phyloP scores from a whole-genome alignment of 2,329 filamentous ascomycete species.

The Akanthomyces lecanii region DNA sequence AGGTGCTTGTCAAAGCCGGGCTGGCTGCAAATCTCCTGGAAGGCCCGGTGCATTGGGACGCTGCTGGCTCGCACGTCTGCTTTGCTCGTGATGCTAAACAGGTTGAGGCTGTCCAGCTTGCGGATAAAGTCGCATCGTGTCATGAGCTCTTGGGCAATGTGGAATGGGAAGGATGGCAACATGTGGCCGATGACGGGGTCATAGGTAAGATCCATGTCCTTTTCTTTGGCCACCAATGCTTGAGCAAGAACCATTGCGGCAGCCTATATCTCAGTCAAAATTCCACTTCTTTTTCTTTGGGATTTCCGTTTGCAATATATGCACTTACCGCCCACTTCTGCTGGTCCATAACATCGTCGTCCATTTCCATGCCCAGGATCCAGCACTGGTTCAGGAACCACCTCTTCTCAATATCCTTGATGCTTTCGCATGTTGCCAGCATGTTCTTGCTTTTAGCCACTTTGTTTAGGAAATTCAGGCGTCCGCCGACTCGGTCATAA shows the following conservation, averaged over 20 bases:
- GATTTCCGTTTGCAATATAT: not conserved
- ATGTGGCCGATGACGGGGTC: slow-evolving; percentile 65
- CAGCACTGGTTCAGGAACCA: slow-evolving; percentile 75
- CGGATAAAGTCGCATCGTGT: slow-evolving; percentile 93
- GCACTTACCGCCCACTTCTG: slow-evolving; percentile 83
- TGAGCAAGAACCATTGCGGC: slow-evolving; percentile 91
- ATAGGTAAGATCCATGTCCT: slow-evolving; percentile 61
- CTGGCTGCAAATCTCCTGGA: slow-evolving; percentile 73
- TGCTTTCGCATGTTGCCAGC: slow-evolving; percentile 71
- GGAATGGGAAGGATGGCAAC: slow-evolving; percentile 75
- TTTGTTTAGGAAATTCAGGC: slow-evolving; percentile 80
- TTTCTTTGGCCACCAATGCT: slow-evolving; percentile 80
- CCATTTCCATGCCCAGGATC: slow-evolving; percentile 70
- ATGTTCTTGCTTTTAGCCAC: slow-evolving; percentile 86
- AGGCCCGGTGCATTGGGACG: slow-evolving; percentile 93
- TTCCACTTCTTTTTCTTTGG: not conserved
- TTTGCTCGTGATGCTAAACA: slow-evolving; percentile 87
- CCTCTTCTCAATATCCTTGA: slow-evolving; percentile 65
- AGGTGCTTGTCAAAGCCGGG: slow-evolving; percentile 79
- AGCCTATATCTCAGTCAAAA: slow-evolving; percentile 46
- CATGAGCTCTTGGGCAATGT: slow-evolving; percentile 87
- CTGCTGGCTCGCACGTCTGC: slow-evolving; percentile 88
- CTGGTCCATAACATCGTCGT: slow-evolving; percentile 97
- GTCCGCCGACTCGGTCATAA: slow-evolving; percentile 82
- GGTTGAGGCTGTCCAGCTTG: slow-evolving; percentile 85